Conservation (phyloP, 345 rosid genomes). For the Eucalyptus shirleyi region DNA sequence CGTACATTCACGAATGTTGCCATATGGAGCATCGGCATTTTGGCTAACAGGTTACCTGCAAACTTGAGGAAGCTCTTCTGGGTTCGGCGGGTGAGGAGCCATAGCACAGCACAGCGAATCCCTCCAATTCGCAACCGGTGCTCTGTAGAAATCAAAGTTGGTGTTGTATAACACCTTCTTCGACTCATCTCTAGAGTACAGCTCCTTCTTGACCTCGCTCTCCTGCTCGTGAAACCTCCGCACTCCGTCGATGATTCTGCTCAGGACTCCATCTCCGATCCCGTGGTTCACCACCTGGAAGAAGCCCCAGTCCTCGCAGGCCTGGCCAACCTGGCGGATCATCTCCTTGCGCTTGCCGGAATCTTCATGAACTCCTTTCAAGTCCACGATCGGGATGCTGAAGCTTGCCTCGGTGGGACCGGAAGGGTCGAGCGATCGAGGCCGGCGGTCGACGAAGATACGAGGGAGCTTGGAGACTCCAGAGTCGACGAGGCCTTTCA, state of each 20-base stretch:
- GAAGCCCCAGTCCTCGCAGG: conserved; percentile 30
- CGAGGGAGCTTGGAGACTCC: conserved; percentile 8
- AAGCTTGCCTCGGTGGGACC: not conserved
- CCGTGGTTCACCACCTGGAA: conserved; percentile 46
- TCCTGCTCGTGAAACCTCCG: conserved; percentile 27
- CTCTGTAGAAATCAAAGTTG: conserved; percentile 21
- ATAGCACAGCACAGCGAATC: conserved; percentile 19
- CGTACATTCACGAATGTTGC: not conserved
- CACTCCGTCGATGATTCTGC: conserved; percentile 16
- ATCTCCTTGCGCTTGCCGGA: not conserved
- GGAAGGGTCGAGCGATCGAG: not conserved
- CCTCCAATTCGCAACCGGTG: conserved; percentile 27
- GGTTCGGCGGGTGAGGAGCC: conserved; percentile 25
- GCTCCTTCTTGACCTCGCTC: conserved; percentile 13
- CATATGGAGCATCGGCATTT: not conserved
- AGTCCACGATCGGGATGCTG: conserved; percentile 24
- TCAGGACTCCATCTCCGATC: conserved; percentile 14
- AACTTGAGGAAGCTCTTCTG: conserved; percentile 28
- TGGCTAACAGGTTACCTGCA: conserved; percentile 19
- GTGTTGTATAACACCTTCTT: conserved; percentile 12
- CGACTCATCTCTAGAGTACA: conserved; percentile 5
- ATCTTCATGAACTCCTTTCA: not conserved
- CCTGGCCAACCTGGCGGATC: conserved; percentile 5
- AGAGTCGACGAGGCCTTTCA: conserved; percentile 35
- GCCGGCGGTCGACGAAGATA: conserved; percentile 8